Percentiles rank a stretch among this genome's conserved stretches.
Conservation (phyloP, 305 asterid genomes). For the Fraxinus baroniana region DNA sequence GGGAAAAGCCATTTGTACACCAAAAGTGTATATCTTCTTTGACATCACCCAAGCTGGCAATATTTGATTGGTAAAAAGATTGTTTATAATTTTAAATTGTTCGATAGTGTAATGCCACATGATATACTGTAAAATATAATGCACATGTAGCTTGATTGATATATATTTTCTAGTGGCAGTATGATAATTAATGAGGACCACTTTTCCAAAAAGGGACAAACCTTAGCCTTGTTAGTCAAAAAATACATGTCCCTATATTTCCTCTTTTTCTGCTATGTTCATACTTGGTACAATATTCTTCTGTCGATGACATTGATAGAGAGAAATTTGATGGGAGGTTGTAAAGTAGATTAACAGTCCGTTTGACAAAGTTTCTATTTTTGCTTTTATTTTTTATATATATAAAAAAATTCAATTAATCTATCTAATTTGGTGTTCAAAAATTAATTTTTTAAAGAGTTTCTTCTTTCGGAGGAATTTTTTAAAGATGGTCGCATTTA, state of each 20-base stretch:
- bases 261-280: conserved; percentile 1
- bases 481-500: neutral
- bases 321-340: neutral
- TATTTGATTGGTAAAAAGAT: too few relatives aligned
- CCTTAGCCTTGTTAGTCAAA: conserved; percentile 5
- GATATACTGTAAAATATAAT: too few relatives aligned
- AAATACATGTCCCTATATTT: neutral
- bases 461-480: neutral
- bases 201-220: conserved; percentile 3
- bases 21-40: too few relatives aligned
- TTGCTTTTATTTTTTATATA: too few relatives aligned
- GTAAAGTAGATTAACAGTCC: neutral
- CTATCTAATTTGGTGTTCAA: neutral
- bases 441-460: neutral
- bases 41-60: too few relatives aligned
- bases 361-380: neutral
- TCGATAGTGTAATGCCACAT: too few relatives aligned
- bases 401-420: too few relatives aligned
- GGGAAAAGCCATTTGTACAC: too few relatives aligned
- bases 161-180: neutral
- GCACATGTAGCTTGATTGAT: too few relatives aligned
- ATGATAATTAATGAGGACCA: conserved; percentile 13
- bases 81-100: too few relatives aligned
- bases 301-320: neutral
- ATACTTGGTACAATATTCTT: neutral